These are phyloP conservation scores for Cornus suecica DNA, from an alignment of 148 eudicot species.

Conservation along the genomic window DNA sequence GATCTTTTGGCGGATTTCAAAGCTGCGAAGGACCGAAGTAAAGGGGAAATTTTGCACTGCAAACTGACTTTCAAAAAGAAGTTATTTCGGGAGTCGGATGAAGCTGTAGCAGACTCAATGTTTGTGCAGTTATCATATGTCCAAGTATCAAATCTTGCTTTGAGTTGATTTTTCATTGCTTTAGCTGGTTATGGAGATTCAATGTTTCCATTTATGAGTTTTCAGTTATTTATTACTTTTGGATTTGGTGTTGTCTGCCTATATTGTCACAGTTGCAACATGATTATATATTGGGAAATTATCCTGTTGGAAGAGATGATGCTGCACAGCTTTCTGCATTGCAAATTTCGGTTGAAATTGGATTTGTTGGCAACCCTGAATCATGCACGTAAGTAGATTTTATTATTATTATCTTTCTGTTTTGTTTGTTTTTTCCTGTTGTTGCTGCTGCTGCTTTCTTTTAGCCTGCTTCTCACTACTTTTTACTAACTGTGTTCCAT, in stretches of 20 bases:
- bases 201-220: not conserved
- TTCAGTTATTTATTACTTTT: not conserved
- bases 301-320: slow-evolving; percentile 98
- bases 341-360: slow-evolving; percentile 91
- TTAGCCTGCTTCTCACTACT: not conserved
- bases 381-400: slow-evolving; percentile 75
- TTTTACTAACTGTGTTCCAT: not conserved
- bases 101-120: slow-evolving; percentile 93
- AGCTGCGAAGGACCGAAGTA: slow-evolving; percentile 89
- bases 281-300: slow-evolving; percentile 94
- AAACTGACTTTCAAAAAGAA: slow-evolving; percentile 90
- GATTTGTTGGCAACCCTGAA: slow-evolving; percentile 71
- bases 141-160: slow-evolving; percentile 47
- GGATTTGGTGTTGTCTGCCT: slow-evolving; percentile 1
- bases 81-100: slow-evolving; percentile 96
- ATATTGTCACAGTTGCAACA: slow-evolving; percentile 70
- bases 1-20: slow-evolving; percentile 94
- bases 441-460: too few relatives aligned
- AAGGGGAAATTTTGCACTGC: slow-evolving; percentile 94
- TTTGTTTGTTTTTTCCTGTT: too few relatives aligned
- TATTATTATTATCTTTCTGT: not conserved
- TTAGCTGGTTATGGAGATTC: not conserved
- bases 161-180: not conserved
- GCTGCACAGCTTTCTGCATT: slow-evolving; percentile 90
- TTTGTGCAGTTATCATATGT: slow-evolving; percentile 96